A percentile compares a stretch with the other conserved stretches of the same genome.
phyloP scores from a whole-genome alignment of 148 eudicot species.

The Amaranthus cruentus region DNA sequence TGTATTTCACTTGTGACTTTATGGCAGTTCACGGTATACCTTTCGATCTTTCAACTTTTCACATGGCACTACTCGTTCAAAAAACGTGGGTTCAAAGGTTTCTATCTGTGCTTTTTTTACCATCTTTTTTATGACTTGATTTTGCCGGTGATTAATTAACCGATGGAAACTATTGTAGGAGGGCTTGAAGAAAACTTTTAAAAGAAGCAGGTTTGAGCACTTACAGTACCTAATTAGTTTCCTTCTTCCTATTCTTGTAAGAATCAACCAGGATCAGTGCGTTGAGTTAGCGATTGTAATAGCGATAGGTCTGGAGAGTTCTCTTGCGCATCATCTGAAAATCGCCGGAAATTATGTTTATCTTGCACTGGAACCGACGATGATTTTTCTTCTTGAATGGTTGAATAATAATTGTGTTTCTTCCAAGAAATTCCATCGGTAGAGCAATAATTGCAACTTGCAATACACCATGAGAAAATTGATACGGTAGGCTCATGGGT shows the following conservation, averaged over 20 bases:
- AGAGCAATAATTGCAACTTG: too few relatives aligned
- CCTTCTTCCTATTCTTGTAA: slow-evolving; percentile 70
- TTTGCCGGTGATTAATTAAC: slow-evolving; percentile 1
- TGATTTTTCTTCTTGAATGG: too few relatives aligned
- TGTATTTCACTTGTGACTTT: slow-evolving; percentile 3
- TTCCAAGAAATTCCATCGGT: too few relatives aligned
- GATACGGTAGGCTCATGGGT: too few relatives aligned
- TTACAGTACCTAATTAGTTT: slow-evolving; percentile 55
- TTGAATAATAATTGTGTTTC: slow-evolving; percentile 19
- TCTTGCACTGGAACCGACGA: too few relatives aligned
- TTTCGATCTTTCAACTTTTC: slow-evolving; percentile 65
- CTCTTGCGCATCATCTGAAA: too few relatives aligned
- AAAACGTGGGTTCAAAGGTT: slow-evolving; percentile 49
- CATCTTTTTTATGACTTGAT: background rate
- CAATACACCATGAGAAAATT: too few relatives aligned
- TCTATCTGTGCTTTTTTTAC: slow-evolving; percentile 4
- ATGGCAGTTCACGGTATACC: slow-evolving; percentile 59
- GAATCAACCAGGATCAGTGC: slow-evolving; percentile 51
- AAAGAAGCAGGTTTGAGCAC: slow-evolving; percentile 38
- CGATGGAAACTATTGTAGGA: slow-evolving; percentile 35
- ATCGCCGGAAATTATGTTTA: too few relatives aligned
- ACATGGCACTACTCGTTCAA: slow-evolving; percentile 31
- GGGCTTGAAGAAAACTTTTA: slow-evolving; percentile 25
- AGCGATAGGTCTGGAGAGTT: too few relatives aligned
- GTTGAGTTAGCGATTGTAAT: slow-evolving; percentile 58